A percentile compares a stretch with the other conserved stretches of the same genome.
phyloP scores from a whole-genome alignment of 805 yeast species.

The Saccharomyces eubayanus region DNA sequence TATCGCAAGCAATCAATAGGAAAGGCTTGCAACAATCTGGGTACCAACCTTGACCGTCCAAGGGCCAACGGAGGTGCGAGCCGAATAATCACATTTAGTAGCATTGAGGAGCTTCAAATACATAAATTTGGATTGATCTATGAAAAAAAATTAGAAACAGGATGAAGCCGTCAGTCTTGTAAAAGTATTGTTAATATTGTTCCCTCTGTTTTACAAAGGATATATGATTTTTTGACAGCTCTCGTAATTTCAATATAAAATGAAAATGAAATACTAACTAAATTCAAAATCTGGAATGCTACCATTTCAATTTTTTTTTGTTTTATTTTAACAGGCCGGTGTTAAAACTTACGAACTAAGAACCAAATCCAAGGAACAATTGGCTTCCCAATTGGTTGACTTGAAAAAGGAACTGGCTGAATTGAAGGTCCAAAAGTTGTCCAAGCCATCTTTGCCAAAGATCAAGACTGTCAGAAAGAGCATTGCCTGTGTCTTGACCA shows the following conservation, averaged over 20 bases:
- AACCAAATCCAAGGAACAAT: constrained; percentile 94
- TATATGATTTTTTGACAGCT: not conserved
- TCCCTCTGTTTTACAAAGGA: not conserved
- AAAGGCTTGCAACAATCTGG: too few relatives aligned
- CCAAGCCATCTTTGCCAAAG: constrained; percentile 89
- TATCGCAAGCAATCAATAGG: too few relatives aligned
- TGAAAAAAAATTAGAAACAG: too few relatives aligned
- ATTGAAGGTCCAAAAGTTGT: constrained; percentile 92
- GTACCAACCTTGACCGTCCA: too few relatives aligned
- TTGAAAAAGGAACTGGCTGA: constrained; percentile 93
- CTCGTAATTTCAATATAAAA: not conserved
- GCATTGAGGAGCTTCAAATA: too few relatives aligned
- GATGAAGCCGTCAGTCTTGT: not conserved
- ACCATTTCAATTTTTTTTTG: not conserved
- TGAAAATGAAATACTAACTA: not conserved
- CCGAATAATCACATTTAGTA: not conserved
- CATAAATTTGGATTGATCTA: too few relatives aligned
- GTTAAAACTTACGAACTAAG: constrained; percentile 93
- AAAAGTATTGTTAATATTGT: not conserved
- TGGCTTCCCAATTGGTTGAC: constrained; percentile 88
- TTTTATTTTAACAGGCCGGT: constrained; percentile 50
- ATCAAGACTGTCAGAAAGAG: constrained; percentile 96
- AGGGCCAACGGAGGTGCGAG: not conserved
- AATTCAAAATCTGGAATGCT: not conserved
- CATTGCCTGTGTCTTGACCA: constrained; percentile 96